Evolutionary conservation across 306 rosid genomes (phyloP).

Genomic region (Potentilla sterilis): DNA sequence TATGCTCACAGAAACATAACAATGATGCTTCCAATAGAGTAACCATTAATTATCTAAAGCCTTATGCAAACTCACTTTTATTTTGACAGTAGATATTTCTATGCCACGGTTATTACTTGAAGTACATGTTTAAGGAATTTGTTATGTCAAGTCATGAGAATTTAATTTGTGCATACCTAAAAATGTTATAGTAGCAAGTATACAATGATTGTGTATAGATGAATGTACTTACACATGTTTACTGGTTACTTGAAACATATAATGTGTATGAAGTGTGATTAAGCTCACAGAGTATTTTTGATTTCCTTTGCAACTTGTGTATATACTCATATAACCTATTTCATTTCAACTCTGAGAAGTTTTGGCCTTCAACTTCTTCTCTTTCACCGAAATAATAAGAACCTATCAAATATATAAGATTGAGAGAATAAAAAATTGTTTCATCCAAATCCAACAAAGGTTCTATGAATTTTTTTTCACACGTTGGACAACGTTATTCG

Average conservation of each 20-base stretch:
- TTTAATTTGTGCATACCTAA: slow-evolving; percentile 12
- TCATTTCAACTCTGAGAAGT: no score
- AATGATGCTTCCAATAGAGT: slow-evolving; percentile 24
- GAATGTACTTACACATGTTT: neutral
- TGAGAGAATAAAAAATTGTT: no score
- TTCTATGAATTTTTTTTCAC: no score
- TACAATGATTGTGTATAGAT: slow-evolving; percentile 9
- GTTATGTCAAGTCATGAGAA: neutral
- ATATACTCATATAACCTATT: no score
- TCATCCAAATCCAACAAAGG: no score
- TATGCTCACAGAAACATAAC: slow-evolving; percentile 6
- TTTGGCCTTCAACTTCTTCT: no score
- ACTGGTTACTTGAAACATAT: neutral
- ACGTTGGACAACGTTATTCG: no score
- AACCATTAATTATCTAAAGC: slow-evolving; percentile 54
- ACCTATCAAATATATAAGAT: no score
- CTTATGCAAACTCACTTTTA: slow-evolving; percentile 53
- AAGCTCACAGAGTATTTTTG: neutral
- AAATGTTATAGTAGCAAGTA: slow-evolving; percentile 17
- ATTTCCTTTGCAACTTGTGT: neutral
- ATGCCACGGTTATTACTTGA: neutral
- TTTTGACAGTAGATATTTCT: slow-evolving; percentile 25
- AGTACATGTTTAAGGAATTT: neutral
- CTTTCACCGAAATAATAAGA: no score
- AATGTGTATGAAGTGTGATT: neutral